Evolutionary conservation across 495 filamentous ascomycete species (phyloP).

Genomic region (Penicillium salamii): DNA sequence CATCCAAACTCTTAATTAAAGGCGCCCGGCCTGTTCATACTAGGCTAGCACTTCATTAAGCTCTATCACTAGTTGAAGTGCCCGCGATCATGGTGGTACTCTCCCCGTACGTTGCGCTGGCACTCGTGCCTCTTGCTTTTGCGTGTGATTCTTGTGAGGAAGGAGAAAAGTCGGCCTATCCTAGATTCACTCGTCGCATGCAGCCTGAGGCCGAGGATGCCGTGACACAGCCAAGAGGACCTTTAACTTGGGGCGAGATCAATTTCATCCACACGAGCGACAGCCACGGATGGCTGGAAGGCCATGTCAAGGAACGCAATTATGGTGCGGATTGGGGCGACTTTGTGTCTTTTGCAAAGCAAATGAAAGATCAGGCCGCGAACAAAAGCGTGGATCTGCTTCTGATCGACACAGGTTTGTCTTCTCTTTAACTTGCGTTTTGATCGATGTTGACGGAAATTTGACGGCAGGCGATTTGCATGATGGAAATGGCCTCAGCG

Average conservation of each 20-base stretch:
- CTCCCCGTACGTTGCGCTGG: background rate
- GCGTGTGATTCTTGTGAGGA: constrained; percentile 6
- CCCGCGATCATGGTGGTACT: background rate
- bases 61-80: no score
- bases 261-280: constrained; percentile 48
- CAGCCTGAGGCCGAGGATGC: constrained; percentile 36
- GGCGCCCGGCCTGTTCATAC: no score
- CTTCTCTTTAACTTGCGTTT: background rate
- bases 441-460: background rate
- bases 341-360: constrained; percentile 32
- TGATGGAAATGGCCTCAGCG: constrained; percentile 39
- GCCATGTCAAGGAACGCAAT: constrained; percentile 43
- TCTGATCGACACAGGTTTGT: constrained; percentile 36
- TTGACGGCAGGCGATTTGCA: constrained; percentile 32
- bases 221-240: constrained; percentile 29
- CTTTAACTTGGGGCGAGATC: constrained; percentile 44
- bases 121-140: constrained; percentile 3
- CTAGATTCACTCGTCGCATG: constrained; percentile 10
- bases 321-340: constrained; percentile 45
- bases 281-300: constrained; percentile 47
- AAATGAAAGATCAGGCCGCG: constrained; percentile 36
- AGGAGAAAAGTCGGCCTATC: background rate
- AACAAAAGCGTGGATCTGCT: constrained; percentile 34
- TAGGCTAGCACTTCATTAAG: no score
- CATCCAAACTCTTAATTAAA: no score